Base-by-base conservation (phyloP, 306 rosid genomes). In the Arachis stenosperma region DNA sequence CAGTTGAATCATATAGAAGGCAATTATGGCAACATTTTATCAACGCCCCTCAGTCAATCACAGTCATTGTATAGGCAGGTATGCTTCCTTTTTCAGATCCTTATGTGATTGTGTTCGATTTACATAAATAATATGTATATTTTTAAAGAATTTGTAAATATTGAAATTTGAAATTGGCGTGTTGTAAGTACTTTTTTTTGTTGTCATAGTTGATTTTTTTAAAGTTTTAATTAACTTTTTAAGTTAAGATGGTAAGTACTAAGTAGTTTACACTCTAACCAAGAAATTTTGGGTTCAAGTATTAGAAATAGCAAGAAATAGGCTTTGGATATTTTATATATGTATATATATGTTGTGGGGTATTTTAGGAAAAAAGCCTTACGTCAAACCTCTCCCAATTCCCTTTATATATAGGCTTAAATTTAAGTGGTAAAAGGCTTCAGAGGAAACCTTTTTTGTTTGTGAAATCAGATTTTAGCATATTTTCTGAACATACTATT, bases 1-100 rank as follows among this genome's bases (percentile, higher is more conserved):
- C 74, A 89, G 98, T 74, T 81, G 30, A 81, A 74, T 65, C 88
- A 81, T 52, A 65, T 64, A 41, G 88, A 78, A 79, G 86, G 90
- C 41, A 81, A 81, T 57, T 14, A 44, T 53, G 78, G 67, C 65
- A 76, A 46, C 58, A 73, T 81, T 62, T 70, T 86, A 50, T 61
- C 89, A 14, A 80, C 90, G 76, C 84, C 83, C 11, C 9, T 79
- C 74, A 75, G 71, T 79, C 89, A 82, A 53, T 50, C 84, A 52
- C 82, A 77, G 43, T 82, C 86, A 71, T 60, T 67, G 52, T 78
- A 77, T 82, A 81, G 76, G 53, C 83, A 78, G 96, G 98, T 91
- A 86, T 52, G 47, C 55, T 75, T 79, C 59, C 44, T 40, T 53
- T 63, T 37, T 50, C 36, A 41, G 50, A 51, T 71, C 67, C 47